Evolutionary conservation across 2,329 filamentous ascomycete species (phyloP), one percentile per base, ranked within the genome.

Genomic region (Pseudogymnoascus sp.): DNA sequence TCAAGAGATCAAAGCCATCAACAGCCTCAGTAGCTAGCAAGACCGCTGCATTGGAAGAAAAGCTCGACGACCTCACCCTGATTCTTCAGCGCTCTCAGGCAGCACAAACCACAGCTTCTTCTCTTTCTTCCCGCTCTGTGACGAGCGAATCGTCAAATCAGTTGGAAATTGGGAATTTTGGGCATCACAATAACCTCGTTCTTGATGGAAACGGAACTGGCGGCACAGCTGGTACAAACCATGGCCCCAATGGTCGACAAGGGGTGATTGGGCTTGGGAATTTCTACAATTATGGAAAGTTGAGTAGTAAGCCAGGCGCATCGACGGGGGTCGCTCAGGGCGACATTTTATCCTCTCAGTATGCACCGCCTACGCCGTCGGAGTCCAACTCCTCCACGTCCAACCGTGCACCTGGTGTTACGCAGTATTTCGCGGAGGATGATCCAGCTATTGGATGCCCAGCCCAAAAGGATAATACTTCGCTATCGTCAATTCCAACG

Each of bases 41-140:
- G 38, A 64, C 65, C 8, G 65, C 65, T 39, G 63, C 63, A 25
- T 62, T 66, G 9, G 65, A 66, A 44, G 51, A 64, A 44, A 66
- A 65, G 33, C 64, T 66, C 15, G 64, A 66, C 29, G 64, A 63
- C 8, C 21, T 66, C 10, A 62, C 65, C 29, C 61, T 60, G 41
- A 64, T 64, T 58, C 63, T 64, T 27, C 63, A 64, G 60, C 63
- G 39, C 12, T 64, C 63, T 25, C 63, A 62, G 60, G 33, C 48
- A 8, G 12, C 48, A 2, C 44, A 33, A 33, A 55, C 27, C 9
- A 9, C 44, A 27, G 27, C 44, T 55, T 29, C 44, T 29, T 55
- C 44, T 12, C 44, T 33, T 9, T 5, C 27, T 12, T 55, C 44
- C n/a, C 44, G 9, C 44, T 33, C 44, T 5, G 44, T 25, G n/a